phyloP scores from a whole-genome alignment of 768 basidiomycete species.

The Tylopilus subfusipes region DNA sequence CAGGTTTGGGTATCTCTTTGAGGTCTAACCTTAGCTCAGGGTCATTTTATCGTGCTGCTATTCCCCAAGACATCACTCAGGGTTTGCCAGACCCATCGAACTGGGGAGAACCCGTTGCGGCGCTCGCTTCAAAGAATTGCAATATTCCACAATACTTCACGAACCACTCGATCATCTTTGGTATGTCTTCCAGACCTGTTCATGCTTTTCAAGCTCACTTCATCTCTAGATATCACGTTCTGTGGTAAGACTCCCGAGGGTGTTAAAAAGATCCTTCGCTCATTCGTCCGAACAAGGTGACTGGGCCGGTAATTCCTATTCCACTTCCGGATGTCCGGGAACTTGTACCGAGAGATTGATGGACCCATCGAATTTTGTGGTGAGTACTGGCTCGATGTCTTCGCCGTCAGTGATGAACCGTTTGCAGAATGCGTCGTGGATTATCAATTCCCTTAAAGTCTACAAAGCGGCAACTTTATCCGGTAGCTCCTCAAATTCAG shows the following conservation, averaged over 20 bases:
- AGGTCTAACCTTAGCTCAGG: slow-evolving; percentile 39
- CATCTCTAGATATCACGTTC: slow-evolving; percentile 67
- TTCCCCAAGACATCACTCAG: slow-evolving; percentile 61
- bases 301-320: slow-evolving; percentile 82
- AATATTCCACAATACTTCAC: slow-evolving; percentile 55
- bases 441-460: slow-evolving; percentile 74
- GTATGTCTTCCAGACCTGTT: slow-evolving; percentile 38
- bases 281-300: slow-evolving; percentile 46
- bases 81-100: slow-evolving; percentile 61
- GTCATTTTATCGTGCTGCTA: slow-evolving; percentile 78
- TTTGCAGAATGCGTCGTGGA: slow-evolving; percentile 73
- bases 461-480: slow-evolving; percentile 56
- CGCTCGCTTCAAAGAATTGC: slow-evolving; percentile 51
- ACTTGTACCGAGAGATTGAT: slow-evolving; percentile 61
- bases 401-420: slow-evolving; percentile 4
- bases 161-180: slow-evolving; percentile 74
- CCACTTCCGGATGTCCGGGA: slow-evolving; percentile 70
- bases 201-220: slow-evolving; percentile 13
- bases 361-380: slow-evolving; percentile 71
- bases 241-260: slow-evolving; percentile 51
- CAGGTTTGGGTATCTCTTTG: neutral
- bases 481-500: slow-evolving; percentile 31
- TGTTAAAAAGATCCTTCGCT: neutral
- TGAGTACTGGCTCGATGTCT: slow-evolving; percentile 31
- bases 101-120: slow-evolving; percentile 70